Base-by-base conservation (phyloP, 75 land plant genomes). In the Cunninghamia lanceolata region DNA sequence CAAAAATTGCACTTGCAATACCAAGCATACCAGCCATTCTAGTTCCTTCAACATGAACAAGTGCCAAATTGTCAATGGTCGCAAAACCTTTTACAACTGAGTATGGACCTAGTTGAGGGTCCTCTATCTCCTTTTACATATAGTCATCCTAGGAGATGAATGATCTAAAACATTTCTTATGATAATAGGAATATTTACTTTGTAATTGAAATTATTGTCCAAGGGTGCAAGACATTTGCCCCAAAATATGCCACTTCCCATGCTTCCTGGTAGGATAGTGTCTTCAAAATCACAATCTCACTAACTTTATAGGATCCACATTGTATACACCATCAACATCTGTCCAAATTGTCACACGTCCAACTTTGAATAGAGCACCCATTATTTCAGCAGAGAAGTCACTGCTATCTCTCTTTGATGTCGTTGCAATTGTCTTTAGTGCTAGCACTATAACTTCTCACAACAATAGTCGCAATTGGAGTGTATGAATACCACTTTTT, bases 161-260 rank as follows among this genome's bases (percentile, higher is more conserved):
- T 93, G 91, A 84, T 98, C 96, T 88, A 98, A 98, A 36, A 96
- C 93, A 89, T 98, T 98, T 82, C 95, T 91, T 86, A 98, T 98
- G 11, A 94, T 84, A 59, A 96, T 93, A 40, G 98, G 99, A 87
- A 98, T 98, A 83, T 93, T 88, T 95, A 91, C 81, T 85, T 91
- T 98, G 95, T 98, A 47, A 98, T 98, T 73, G 99, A 96, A 36
- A 96, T 94, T 35, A 95, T 96, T 35, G 99, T 98, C 53, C 99
- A 93, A 21, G 99, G 99, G 85, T 98, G 99, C 52, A 98, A 88
- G 32, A 98, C 98, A 90, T 98, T 96, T 85, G 99, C 99, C 59
- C 99, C 99, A 92, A 98, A 98, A 85, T 96, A 98, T 59, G 98
- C 95, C 99, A 98, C 94, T 88, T 98, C 99, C 98, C 98, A 98